Percentiles rank a stretch among this genome's conserved stretches.
Conservation (phyloP, 75 land plant genomes). For the Cupressus sempervirens region DNA sequence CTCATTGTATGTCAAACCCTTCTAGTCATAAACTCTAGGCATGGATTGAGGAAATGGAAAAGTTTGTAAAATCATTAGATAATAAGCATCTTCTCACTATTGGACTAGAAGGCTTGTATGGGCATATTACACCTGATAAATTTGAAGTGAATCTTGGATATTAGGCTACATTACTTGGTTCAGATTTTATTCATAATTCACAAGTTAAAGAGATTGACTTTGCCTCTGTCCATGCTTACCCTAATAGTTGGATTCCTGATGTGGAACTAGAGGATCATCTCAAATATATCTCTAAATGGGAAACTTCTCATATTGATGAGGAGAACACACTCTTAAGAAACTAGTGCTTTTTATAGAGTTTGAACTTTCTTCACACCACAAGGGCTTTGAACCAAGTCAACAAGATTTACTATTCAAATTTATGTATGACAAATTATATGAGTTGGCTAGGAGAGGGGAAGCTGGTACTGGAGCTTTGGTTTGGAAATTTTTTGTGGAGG, state of each 20-base stretch:
- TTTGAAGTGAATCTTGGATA: conserved; percentile 34
- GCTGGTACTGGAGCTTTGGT: no score
- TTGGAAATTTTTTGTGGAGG: no score
- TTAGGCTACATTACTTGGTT: conserved; percentile 42
- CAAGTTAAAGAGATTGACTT: conserved; percentile 53
- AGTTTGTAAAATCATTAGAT: conserved; percentile 48
- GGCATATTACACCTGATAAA: conserved; percentile 24
- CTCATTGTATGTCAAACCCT: conserved; percentile 42
- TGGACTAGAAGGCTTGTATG: conserved; percentile 71
- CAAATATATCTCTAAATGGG: no score
- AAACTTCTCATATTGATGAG: no score
- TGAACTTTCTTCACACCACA: no score
- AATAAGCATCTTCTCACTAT: conserved; percentile 49
- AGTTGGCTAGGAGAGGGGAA: no score
- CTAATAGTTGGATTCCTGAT: conserved; percentile 84
- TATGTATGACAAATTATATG: no score
- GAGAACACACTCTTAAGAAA: no score
- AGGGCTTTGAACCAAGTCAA: no score
- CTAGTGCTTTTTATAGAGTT: no score
- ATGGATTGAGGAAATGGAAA: conserved; percentile 62
- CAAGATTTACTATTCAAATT: no score
- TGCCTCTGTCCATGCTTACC: conserved; percentile 78
- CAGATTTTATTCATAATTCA: conserved; percentile 69
- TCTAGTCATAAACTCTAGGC: conserved; percentile 53
- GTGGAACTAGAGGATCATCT: no score